Evolutionary conservation across 257 asterid species (phyloP).

Genomic region (Forsythia suspensa): DNA sequence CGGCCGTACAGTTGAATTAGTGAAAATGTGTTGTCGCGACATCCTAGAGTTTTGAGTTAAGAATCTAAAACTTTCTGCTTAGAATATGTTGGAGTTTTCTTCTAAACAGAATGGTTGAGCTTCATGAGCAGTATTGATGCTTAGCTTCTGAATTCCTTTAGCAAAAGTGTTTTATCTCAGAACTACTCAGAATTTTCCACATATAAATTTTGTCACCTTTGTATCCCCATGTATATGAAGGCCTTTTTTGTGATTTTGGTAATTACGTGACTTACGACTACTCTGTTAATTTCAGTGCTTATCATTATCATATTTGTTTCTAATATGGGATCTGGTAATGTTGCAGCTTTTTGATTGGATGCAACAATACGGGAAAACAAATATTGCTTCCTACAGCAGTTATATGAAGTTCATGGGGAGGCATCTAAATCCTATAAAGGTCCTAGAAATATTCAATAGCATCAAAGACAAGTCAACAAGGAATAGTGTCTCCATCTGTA

Average conservation of each 20-base stretch:
- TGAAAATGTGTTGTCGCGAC: neutral
- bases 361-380: slow-evolving; percentile 73
- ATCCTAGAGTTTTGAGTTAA: neutral
- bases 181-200: neutral
- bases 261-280: neutral
- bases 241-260: neutral
- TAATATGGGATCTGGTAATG: slow-evolving; percentile 19
- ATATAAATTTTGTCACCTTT: neutral
- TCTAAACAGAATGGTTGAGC: neutral
- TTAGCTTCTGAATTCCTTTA: neutral
- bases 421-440: slow-evolving; percentile 60
- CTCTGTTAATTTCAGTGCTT: neutral
- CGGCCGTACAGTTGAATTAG: neutral
- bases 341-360: slow-evolving; percentile 97
- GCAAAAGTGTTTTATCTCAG: neutral
- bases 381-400: slow-evolving; percentile 86
- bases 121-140: neutral
- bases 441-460: slow-evolving; percentile 67
- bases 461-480: slow-evolving; percentile 57
- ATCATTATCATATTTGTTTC: neutral
- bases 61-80: slow-evolving; percentile 1
- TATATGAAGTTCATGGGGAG: slow-evolving; percentile 75
- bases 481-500: slow-evolving; percentile 81
- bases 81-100: neutral
- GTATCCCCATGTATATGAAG: neutral